Evolutionary conservation across 495 filamentous ascomycete genomes (phyloP).

Genomic region (Diplogelasinospora grovesii): DNA sequence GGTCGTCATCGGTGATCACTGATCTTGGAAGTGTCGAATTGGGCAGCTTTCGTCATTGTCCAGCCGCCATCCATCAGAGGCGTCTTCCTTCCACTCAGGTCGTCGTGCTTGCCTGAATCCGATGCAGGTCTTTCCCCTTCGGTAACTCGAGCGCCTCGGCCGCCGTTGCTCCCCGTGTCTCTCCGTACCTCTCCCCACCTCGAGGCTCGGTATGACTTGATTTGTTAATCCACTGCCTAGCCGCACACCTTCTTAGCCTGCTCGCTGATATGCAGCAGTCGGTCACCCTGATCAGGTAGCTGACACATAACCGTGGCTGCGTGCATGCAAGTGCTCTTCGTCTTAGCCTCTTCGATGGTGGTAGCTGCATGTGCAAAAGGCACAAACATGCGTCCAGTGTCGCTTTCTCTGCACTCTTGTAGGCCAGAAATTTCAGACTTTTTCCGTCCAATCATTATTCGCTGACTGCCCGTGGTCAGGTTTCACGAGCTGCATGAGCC

Average conservation of each 20-base stretch:
- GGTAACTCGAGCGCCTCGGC: constrained; percentile 6
- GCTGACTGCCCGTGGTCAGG: constrained; percentile 3
- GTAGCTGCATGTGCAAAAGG: constrained; percentile 1
- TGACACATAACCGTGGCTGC: not conserved
- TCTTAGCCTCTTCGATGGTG: not conserved
- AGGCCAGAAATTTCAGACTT: constrained; percentile 9
- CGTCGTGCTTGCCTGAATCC: constrained; percentile 2
- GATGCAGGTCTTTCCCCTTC: constrained; percentile 12
- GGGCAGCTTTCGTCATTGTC: no score
- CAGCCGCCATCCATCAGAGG: constrained; percentile 5
- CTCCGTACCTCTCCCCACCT: constrained; percentile 3
- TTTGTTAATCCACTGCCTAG: constrained; percentile 7
- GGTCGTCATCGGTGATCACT: no score
- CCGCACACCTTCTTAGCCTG: constrained; percentile 11
- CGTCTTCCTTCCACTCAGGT: constrained; percentile 9
- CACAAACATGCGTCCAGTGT: not conserved
- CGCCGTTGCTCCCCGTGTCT: constrained; percentile 1
- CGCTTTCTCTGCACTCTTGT: constrained; percentile 1
- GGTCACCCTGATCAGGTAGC: constrained; percentile 1
- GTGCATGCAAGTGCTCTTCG: not conserved
- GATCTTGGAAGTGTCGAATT: no score
- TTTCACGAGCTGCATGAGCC: constrained; percentile 12
- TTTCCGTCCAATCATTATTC: constrained; percentile 18
- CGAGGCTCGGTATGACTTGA: constrained; percentile 10
- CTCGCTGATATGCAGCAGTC: constrained; percentile 8